Conservation (phyloP, 1,139 yeast genomes). For the Sugiyamaella grinbergsii region DNA sequence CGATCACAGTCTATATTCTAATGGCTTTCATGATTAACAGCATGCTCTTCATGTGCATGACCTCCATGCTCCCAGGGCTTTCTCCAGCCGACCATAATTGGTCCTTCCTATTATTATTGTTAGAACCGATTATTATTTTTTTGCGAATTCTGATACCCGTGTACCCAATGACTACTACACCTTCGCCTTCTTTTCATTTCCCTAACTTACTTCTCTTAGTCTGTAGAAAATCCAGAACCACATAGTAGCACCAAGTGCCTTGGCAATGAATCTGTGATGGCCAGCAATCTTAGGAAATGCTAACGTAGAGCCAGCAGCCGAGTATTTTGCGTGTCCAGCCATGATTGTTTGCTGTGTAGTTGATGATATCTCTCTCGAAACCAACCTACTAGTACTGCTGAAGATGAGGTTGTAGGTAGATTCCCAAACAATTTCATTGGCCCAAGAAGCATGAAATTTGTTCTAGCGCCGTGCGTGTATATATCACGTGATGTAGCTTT, state of each 20-base stretch:
- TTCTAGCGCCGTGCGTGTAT: slow-evolving; percentile 2
- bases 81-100: slow-evolving; percentile 46
- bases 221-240: slow-evolving; percentile 86
- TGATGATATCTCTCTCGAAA: not conserved
- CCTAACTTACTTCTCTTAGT: slow-evolving; percentile 60
- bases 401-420: not conserved
- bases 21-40: slow-evolving; percentile 14
- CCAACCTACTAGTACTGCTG: not conserved
- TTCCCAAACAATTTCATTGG: slow-evolving; percentile 15
- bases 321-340: slow-evolving; percentile 39
- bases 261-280: slow-evolving; percentile 59
- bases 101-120: slow-evolving; percentile 39
- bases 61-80: slow-evolving; percentile 48
- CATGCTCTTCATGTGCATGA: slow-evolving; percentile 32
- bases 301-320: slow-evolving; percentile 41
- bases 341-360: slow-evolving; percentile 21
- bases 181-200: too few species aligned
- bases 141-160: too few species aligned
- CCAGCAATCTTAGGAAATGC: slow-evolving; percentile 42
- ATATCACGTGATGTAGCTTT: not conserved
- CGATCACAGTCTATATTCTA: not conserved
- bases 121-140: slow-evolving; percentile 18
- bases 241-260: slow-evolving; percentile 76
- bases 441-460: not conserved
- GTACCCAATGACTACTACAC: too few species aligned